These are phyloP conservation scores for Marchantia polymorpha DNA, from an alignment of 225 moss, liverwort and hornwort genomes.

Conservation along the genomic window DNA sequence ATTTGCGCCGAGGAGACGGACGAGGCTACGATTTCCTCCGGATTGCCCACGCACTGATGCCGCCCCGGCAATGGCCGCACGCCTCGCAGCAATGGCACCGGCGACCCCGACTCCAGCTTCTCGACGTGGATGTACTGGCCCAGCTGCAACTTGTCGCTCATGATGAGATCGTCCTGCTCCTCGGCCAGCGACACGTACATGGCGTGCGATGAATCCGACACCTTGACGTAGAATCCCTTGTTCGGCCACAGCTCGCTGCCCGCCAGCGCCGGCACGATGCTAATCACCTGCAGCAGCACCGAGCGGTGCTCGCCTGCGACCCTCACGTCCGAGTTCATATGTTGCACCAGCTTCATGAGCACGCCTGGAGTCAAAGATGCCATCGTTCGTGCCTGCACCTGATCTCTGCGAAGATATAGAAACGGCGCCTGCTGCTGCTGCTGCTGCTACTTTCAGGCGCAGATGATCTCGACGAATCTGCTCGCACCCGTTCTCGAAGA, in stretches of 20 bases:
- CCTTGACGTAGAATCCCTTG: constrained; percentile 54
- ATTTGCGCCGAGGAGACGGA: constrained; percentile 39
- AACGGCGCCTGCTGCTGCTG: not conserved
- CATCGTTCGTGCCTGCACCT: constrained; percentile 26
- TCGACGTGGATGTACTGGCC: constrained; percentile 55
- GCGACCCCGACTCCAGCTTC: constrained; percentile 49
- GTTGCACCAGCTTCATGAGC: constrained; percentile 49
- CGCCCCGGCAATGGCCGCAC: constrained; percentile 49
- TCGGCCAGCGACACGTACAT: constrained; percentile 48
- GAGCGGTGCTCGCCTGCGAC: constrained; percentile 55
- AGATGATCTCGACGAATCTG: not conserved
- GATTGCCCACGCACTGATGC: constrained; percentile 48
- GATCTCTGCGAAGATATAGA: not conserved
- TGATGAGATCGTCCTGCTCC: constrained; percentile 52
- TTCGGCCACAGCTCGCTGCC: constrained; percentile 50
- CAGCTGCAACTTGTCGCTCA: constrained; percentile 56
- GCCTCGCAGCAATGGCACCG: constrained; percentile 39
- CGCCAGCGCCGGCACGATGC: constrained; percentile 54
- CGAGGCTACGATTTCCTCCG: constrained; percentile 49
- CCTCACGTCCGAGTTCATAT: constrained; percentile 54
- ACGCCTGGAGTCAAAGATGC: constrained; percentile 53
- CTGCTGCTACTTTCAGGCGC: not conserved
- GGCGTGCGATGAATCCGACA: constrained; percentile 52
- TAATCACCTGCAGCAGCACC: constrained; percentile 50
- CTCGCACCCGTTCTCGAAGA: not conserved